Evolutionary conservation across 192 early-diverging fungal genomes (phyloP), one percentile per base, ranked within the genome.

Genomic region (Rhizoclosmatium globosum): DNA sequence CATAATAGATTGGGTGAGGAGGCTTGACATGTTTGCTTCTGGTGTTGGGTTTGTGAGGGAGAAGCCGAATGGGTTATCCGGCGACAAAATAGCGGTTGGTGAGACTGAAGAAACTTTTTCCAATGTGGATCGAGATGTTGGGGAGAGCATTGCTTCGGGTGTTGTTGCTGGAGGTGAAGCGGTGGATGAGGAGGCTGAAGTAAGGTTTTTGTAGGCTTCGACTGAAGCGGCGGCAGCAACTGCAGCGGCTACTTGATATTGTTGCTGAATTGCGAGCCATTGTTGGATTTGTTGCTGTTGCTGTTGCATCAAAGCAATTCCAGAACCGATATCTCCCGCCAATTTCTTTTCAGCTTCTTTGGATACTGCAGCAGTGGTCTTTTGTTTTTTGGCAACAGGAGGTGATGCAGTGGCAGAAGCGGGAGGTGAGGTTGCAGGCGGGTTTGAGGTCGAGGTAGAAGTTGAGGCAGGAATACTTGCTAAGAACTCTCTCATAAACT

Each of bases 211-310:
- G 11, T 61, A 61, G 71, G n/a, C 9, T 53, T 76, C 74, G 13
- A 76, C 74, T 19, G 62, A 66, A 13, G 74, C 74, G 19, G 74
- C 61, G 42, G 74, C 74, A 6, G 74, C 74, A 43, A 66, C 74
- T 3, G 74, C 74, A 11, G 74, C 74, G 9, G 74, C 74, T 15
- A 66, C 74, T 67, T 76, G 74, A 38, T 76, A 76, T 42, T 76
- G 74, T 46, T 76, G 74, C 38, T 76, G 74, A 53, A 76, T 64
- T 21, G 41, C 23, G 38, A 76, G 74, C 74, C 74, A 76, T 50
- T 76, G 60, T 45, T 76, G 74, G 9, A 76, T 76, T 50, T 76
- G 74, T 31, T 76, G 74, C 38, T 76, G 74, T 45, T 74, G 72
- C 46, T 74, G 72, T 15, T 74, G 72, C 44, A 74, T 74, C 44